Evolutionary conservation across 2,329 filamentous ascomycete genomes (phyloP), one percentile per base, ranked within the genome.

Genomic region (Knufia petricola): DNA sequence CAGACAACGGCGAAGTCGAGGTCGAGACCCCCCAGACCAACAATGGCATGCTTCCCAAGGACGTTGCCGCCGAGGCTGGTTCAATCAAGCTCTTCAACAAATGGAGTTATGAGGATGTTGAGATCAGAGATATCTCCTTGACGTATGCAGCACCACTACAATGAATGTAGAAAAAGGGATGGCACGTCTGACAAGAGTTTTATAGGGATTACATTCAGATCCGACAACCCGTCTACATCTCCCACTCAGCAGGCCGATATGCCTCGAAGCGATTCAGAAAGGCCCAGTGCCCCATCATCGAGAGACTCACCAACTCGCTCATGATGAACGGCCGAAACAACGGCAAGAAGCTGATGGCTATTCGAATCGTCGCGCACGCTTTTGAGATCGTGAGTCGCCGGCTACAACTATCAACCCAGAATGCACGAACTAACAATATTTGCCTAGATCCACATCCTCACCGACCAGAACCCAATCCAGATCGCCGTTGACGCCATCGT

Each of bases 261-360:
- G 92, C 92, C 70, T 82, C 84, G 77, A 98, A 98, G 88, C 85
- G 94, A 70, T 98, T 98, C 87, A 87, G 92, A 80, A 98, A 98
- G 85, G 92, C 94, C 72, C 94, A 96, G 82, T 98, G 92, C 87
- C 92, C 92, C 67, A 96, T 98, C 84, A 95, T 98, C 71, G 92
- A 98, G 86, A 90, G 92, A 73, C 84, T 98, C 66, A 98, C 92
- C 81, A 98, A 98, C 86, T 96, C 92, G 54, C 84, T 98, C 72
- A 98, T 98, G 94, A 96, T 96, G 90, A 95, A 98, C 84, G 92
- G 92, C 76, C 92, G 92, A 77, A 98, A 98, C 87, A 98, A 95
- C 86, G 92, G 92, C 76, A 98, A 98, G 86, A 98, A 98, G 87
- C 84, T 96, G 70, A 95, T 94, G 89, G 94, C 92, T 70, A 90